Conservation (phyloP, 106 monocot species). For the Dendrobium huoshanense region DNA sequence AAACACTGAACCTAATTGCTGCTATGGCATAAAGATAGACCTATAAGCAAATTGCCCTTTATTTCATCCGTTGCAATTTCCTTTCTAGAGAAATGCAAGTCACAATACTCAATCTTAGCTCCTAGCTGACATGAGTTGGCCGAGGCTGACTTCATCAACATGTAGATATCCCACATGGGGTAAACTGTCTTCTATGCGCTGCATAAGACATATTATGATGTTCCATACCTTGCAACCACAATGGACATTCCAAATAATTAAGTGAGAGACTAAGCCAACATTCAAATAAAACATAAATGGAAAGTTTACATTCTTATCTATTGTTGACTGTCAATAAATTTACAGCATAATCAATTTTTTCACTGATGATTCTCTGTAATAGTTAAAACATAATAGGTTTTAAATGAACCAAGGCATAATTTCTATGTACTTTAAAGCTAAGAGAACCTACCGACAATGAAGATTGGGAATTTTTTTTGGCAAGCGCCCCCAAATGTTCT, state of each 20-base stretch:
- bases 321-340: background rate
- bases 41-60: no score
- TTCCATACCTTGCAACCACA: background rate
- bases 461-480: background rate
- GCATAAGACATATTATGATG: background rate
- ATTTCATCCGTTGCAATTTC: no score
- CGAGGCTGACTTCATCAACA: no score
- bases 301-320: background rate
- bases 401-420: background rate
- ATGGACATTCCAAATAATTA: background rate
- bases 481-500: background rate
- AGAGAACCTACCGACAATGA: background rate
- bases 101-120: no score
- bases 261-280: background rate
- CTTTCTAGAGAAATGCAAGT: no score
- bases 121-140: no score
- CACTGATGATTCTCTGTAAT: background rate
- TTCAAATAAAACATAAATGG: background rate
- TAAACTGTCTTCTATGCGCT: background rate
- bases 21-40: no score
- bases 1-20: no score
- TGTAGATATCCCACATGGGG: no score
- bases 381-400: background rate
- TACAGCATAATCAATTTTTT: background rate
- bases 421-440: background rate